These are phyloP conservation scores for Chalaropsis ovoidea DNA, from an alignment of 2,329 filamentous ascomycete genomes.

Conservation along the genomic window DNA sequence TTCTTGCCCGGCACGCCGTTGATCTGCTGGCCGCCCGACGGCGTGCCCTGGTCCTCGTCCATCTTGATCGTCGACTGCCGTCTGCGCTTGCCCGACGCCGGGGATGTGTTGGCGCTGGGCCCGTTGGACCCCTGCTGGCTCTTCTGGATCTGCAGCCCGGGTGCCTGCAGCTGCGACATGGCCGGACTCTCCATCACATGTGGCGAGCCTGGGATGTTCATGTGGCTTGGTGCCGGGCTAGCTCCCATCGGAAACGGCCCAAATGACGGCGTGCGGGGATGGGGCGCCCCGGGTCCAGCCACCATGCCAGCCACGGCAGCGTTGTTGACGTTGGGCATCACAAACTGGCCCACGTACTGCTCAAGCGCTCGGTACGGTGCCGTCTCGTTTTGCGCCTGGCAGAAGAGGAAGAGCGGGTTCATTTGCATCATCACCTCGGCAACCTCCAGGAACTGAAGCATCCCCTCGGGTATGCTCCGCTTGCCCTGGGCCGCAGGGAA, in stretches of 20 bases:
- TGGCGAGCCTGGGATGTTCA: conserved; percentile 51
- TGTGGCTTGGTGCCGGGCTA: conserved; percentile 50
- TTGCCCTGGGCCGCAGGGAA: conserved; percentile 51
- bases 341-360: conserved; percentile 44
- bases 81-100: conserved; percentile 49
- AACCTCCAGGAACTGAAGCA: conserved; percentile 57
- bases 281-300: conserved; percentile 31
- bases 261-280: conserved; percentile 47
- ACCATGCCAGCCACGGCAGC: conserved; percentile 34
- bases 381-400: conserved; percentile 44
- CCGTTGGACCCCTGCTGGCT: conserved; percentile 60
- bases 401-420: conserved; percentile 52
- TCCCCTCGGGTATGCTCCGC: conserved; percentile 46
- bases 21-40: conserved; percentile 39
- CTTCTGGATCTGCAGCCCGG: conserved; percentile 55
- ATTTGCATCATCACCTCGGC: conserved; percentile 58
- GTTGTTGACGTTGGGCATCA: conserved; percentile 41
- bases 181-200: conserved; percentile 51
- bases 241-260: conserved; percentile 49
- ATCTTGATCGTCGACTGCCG: conserved; percentile 48
- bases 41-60: conserved; percentile 45
- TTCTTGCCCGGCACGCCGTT: conserved; percentile 48
- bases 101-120: conserved; percentile 57
- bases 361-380: conserved; percentile 50
- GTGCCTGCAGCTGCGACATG: conserved; percentile 52